Evolutionary conservation across 2,329 filamentous ascomycete species (phyloP), one percentile per base, ranked within the genome.

Genomic region (Immersiporthe knoxdaviesiana): DNA sequence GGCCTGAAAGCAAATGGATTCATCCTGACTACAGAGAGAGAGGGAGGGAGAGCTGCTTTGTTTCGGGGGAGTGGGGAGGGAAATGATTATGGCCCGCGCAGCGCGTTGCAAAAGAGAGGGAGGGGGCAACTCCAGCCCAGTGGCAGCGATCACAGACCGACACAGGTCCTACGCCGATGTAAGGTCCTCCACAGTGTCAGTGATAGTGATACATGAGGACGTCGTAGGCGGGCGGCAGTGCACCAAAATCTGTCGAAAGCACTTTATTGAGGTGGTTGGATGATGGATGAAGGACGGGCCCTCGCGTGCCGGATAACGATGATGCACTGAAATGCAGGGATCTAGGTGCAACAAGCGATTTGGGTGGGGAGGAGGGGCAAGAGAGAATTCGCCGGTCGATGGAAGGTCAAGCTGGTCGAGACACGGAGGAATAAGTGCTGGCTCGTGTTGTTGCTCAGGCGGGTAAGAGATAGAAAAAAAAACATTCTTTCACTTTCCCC

Each of bases 1-100:
- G 93, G 92, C 71, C 88, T 89, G 81, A 98, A 99, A 70, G 90
- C 90, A 76, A 97, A 82, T 1, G 87, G 87, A 72, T 89, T 90
- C 52, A 64, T 72, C 21, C 21, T 50, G 66, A 73, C 30, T 60
- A 24, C 8, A 24, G 6, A 65, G 41, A 56, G 44, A n/a, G 16
- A 6, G 14, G 16, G 44, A 16, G 16, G 18, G 41, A 16, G 18
- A 4, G 56, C 16, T 21, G 63, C n/a, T n/a, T n/a, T n/a, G n/a
- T n/a, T n/a, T n/a, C n/a, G n/a, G n/a, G n/a, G n/a, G n/a, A n/a
- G n/a, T n/a, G n/a, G n/a, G n/a, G n/a, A n/a, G 32, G 32, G 32
- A 16, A 18, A 58, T 27, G 21, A 5, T 21, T 41, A 24, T 47
- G 16, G 16, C 12, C 27, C 30, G 27, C 18, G 30, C 41, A 39